Evolutionary conservation across 1,284 basidiomycete genomes (phyloP).

Genomic region (Pterula multifida): DNA sequence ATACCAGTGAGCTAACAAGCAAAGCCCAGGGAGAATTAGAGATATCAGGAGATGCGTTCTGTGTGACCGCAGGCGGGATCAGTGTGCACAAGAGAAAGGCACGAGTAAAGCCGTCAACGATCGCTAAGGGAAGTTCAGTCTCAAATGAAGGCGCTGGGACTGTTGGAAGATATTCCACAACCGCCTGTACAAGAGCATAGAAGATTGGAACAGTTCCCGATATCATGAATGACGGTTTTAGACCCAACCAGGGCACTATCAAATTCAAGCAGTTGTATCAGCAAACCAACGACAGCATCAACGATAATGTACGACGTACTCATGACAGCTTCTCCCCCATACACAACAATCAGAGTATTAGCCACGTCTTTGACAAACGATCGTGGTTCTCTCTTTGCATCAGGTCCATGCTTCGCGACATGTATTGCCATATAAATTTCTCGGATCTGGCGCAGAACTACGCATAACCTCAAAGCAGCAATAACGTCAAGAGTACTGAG

Average conservation of each 20-base stretch:
- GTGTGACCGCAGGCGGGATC: conserved; percentile 50
- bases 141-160: conserved; percentile 37
- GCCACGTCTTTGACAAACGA: conserved; percentile 46
- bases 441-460: conserved; percentile 53
- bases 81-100: conserved; percentile 60
- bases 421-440: conserved; percentile 37
- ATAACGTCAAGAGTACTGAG: conserved; percentile 53
- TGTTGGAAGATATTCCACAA: conserved; percentile 46
- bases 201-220: conserved; percentile 46
- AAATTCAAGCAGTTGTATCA: conserved; percentile 1
- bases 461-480: conserved; percentile 53
- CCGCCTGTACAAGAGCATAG: conserved; percentile 39
- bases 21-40: conserved; percentile 60
- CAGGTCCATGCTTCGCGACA: conserved; percentile 21
- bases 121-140: conserved; percentile 45
- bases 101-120: conserved; percentile 59
- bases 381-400: conserved; percentile 26
- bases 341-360: conserved; percentile 54
- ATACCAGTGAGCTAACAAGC: conserved; percentile 52
- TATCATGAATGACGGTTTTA: conserved; percentile 58
- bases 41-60: conserved; percentile 34
- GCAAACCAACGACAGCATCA: conserved; percentile 6
- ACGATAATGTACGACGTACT: conserved; percentile 26
- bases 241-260: conserved; percentile 37
- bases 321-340: conserved; percentile 58